A percentile compares a stretch with the other conserved stretches of the same genome.
Conservation (phyloP, 129 eudicot genomes). For the Tagetes patula region DNA sequence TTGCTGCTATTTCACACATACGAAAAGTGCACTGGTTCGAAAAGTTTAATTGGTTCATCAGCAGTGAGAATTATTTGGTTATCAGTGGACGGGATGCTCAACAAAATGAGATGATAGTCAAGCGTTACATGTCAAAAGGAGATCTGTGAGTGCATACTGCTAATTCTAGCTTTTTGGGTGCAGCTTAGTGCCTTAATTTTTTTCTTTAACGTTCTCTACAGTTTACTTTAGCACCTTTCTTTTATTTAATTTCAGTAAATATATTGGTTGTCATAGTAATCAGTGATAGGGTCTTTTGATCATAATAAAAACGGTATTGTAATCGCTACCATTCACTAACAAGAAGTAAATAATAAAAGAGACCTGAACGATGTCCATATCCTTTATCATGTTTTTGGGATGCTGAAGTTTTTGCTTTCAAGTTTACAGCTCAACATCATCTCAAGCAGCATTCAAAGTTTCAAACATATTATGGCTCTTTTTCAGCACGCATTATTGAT, state of each 20-base stretch:
- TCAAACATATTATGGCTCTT: conserved; percentile 6
- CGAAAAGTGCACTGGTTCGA: conserved; percentile 99
- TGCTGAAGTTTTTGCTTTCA: conserved; percentile 3
- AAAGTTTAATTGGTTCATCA: conserved; percentile 96
- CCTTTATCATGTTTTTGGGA: background rate
- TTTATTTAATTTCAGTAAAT: background rate
- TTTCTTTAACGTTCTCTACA: background rate
- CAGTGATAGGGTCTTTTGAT: conserved; percentile 2
- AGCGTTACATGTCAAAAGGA: conserved; percentile 96
- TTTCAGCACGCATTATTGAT: conserved; percentile 1
- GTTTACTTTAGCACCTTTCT: background rate
- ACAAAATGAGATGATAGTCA: conserved; percentile 98
- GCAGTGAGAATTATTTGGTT: conserved; percentile 93
- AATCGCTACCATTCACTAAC: conserved; percentile 5
- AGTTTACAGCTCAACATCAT: conserved; percentile 1
- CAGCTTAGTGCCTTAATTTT: background rate
- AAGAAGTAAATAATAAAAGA: conserved; percentile 10
- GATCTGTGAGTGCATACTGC: conserved; percentile 70
- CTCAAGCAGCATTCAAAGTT: background rate
- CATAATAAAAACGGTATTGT: conserved; percentile 17
- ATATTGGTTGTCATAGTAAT: background rate
- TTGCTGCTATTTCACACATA: conserved; percentile 88
- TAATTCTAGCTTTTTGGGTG: conserved; percentile 17
- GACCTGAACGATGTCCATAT: background rate
- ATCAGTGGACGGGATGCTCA: conserved; percentile 99